Percentiles rank a stretch among this genome's conserved stretches.
Conservation (phyloP, 805 yeast genomes). For the Kluyveromyces lactis region DNA sequence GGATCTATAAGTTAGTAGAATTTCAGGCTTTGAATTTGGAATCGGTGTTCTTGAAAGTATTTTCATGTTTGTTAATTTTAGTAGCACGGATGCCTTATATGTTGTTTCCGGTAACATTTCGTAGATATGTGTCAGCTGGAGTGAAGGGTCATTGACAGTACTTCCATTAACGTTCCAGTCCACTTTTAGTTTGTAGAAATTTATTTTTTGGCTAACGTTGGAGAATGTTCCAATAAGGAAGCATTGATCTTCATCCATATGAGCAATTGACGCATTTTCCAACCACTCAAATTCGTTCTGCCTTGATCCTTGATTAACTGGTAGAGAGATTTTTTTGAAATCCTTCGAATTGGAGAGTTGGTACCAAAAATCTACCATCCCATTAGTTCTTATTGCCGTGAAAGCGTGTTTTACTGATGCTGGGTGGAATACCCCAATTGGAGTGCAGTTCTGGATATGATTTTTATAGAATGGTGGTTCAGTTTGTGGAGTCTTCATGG, state of each 20-base stretch:
- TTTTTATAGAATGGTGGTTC: conserved; percentile 18
- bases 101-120: conserved; percentile 17
- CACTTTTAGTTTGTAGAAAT: conserved; percentile 24
- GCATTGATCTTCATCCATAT: conserved; percentile 26
- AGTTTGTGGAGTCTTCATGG: conserved; percentile 23
- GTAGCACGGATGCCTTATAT: conserved; percentile 17
- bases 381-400: conserved; percentile 27
- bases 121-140: conserved; percentile 20
- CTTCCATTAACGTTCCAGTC: conserved; percentile 27
- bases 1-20: conserved; percentile 18
- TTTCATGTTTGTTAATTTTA: conserved; percentile 18
- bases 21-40: conserved; percentile 22
- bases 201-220: conserved; percentile 16
- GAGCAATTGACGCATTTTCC: conserved; percentile 25
- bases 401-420: conserved; percentile 32
- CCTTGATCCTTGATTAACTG: conserved; percentile 19
- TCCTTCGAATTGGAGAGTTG: conserved; percentile 32
- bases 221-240: conserved; percentile 25
- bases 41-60: conserved; percentile 24
- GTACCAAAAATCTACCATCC: conserved; percentile 31
- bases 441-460: conserved; percentile 28
- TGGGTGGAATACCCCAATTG: conserved; percentile 30
- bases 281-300: conserved; percentile 26
- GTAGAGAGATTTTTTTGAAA: conserved; percentile 28
- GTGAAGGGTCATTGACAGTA: conserved; percentile 25